phyloP scores from a whole-genome alignment of 371 early-diverging fungal species.

The Conidiobolus incongruus region DNA sequence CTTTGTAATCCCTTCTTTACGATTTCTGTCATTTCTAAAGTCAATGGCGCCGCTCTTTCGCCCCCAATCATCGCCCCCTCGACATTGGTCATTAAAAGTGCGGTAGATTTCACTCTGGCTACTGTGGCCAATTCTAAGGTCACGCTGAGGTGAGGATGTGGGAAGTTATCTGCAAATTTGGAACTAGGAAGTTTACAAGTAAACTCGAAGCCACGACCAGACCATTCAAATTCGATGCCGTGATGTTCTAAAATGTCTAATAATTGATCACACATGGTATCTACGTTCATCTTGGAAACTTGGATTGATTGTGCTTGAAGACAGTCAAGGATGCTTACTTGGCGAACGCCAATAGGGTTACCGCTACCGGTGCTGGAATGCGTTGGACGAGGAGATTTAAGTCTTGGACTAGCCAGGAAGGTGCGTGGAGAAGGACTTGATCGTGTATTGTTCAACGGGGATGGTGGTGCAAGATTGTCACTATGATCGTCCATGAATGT shows the following conservation, averaged over 20 bases:
- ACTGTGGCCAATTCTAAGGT: no score
- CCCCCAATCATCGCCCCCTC: no score
- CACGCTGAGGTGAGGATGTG: no score
- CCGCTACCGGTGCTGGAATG: background rate
- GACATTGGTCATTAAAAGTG: no score
- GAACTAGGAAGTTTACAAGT: no score
- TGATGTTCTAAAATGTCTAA: background rate
- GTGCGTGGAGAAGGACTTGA: background rate
- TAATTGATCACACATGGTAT: background rate
- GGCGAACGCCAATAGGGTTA: background rate
- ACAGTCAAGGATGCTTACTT: constrained; percentile 2
- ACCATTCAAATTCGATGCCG: constrained; percentile 1
- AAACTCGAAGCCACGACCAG: background rate
- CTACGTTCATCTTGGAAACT: background rate
- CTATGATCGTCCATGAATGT: background rate
- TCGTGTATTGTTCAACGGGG: background rate
- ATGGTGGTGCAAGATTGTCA: background rate
- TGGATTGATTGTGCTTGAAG: background rate
- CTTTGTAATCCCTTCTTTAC: no score
- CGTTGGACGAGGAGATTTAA: background rate
- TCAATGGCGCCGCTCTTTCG: no score
- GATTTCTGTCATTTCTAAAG: no score
- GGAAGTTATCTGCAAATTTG: no score
- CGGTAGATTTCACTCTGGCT: no score
- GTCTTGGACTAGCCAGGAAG: background rate